Base-by-base conservation (phyloP, 1,284 basidiomycete genomes). In the Microbotryum violaceum region DNA sequence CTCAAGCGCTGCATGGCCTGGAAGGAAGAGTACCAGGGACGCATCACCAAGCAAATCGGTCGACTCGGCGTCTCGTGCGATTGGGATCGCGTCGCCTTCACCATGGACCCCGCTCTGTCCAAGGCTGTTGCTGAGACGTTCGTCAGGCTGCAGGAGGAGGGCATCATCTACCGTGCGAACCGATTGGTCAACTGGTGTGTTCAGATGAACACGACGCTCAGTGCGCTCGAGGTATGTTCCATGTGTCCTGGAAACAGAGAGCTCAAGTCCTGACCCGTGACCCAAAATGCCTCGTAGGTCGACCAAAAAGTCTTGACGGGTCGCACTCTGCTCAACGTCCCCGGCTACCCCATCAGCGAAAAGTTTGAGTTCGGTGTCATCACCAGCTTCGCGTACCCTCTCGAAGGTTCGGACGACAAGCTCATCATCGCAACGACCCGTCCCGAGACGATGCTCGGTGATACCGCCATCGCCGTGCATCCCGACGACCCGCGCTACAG, bases 151-250 rank as follows among this genome's bases (percentile, higher is more conserved):
- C 87, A 93, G 73, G 93, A 98, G 74, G 90, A 93, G 57, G 93
- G 94, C 8, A 83, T 92, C 71, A 78, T 99, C 62, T 99, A 98
- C 77, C 88, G 96, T 47, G 93, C 92, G 21, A 98, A 97, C 76
- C 85, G 94, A 45, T 83, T 99, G 56, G 94, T 98, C 69, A 97
- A 98, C 76, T 98, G 96, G 94, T 99, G 94, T 81, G 89, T 92
- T 62, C 83, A 85, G 74, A 79, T 99, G 66, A 97, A 97, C 76
- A 99, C 96, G 10, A 96, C 93, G 0, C 79, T 99, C 9, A 97
- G 93, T 54, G 97, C 97, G 77, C 82, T 98, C 59, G 96, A 98
- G 82, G 88, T 86, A 56, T 52, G 75, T 70, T 44, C 9, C 7
- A 31, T 31, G 2, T 31, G 31, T 10, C 7, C 31, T 31, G 2